Percentiles rank a stretch among this genome's conserved stretches.
phyloP scores from a whole-genome alignment of 768 basidiomycete species.

The Pulveroboletus sp. region DNA sequence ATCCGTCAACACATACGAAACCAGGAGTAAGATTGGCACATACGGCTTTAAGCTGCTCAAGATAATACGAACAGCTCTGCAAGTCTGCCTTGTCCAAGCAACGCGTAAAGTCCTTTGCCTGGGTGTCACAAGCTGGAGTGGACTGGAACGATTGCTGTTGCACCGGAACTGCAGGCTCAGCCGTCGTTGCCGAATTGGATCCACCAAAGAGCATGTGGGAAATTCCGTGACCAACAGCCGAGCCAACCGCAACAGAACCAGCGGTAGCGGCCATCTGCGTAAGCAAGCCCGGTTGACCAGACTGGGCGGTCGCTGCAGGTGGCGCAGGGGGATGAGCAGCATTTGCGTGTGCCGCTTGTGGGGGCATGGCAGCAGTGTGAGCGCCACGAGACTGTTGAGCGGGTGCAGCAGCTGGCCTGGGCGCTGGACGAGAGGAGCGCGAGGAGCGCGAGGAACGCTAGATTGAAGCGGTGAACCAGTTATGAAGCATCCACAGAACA shows the following conservation, averaged over 20 bases:
- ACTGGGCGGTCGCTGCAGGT: conserved; percentile 31
- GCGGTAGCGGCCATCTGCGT: conserved; percentile 88
- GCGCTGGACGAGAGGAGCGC: conserved; percentile 61
- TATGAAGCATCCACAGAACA: neutral
- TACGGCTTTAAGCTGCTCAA: conserved; percentile 85
- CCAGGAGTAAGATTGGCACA: conserved; percentile 26
- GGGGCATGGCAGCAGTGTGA: conserved; percentile 46
- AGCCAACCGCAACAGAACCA: conserved; percentile 85
- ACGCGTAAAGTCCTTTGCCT: conserved; percentile 84
- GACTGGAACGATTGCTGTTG: conserved; percentile 43
- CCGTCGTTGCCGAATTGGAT: conserved; percentile 37
- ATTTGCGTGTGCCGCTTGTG: conserved; percentile 39
- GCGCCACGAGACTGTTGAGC: conserved; percentile 43
- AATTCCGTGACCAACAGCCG: conserved; percentile 85
- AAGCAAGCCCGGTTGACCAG: conserved; percentile 65
- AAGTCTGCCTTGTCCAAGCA: conserved; percentile 82
- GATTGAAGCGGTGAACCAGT: neutral
- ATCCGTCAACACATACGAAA: conserved; percentile 7
- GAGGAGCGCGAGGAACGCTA: conserved; percentile 80
- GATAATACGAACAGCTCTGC: conserved; percentile 78
- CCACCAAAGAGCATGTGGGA: conserved; percentile 88
- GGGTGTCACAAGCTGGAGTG: conserved; percentile 57
- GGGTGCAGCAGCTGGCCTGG: conserved; percentile 49
- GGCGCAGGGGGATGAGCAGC: conserved; percentile 40
- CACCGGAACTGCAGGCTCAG: conserved; percentile 47